Evolutionary conservation across 768 basidiomycete genomes (phyloP).

Genomic region (Mycena metata): DNA sequence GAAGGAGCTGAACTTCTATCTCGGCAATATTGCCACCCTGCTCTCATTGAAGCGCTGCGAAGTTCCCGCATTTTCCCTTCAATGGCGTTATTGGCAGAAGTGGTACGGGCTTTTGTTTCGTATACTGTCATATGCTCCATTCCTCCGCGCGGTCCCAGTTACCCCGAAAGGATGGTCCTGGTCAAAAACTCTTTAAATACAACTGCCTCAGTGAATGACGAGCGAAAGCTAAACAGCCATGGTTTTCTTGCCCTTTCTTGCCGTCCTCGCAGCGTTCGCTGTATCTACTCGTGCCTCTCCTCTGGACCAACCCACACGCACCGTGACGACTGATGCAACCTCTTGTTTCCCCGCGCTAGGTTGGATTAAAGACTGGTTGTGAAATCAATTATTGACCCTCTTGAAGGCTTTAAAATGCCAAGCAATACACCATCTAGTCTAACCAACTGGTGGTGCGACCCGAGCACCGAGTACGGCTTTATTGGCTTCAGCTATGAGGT

Average conservation of each 20-base stretch:
- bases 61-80: constrained; percentile 23
- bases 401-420: constrained; percentile 67
- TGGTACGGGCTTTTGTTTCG: background rate
- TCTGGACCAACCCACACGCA: constrained; percentile 15
- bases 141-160: constrained; percentile 2
- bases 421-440: constrained; percentile 57
- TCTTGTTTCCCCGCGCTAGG: constrained; percentile 56
- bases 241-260: constrained; percentile 14
- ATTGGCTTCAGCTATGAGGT: constrained; percentile 85
- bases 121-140: constrained; percentile 27
- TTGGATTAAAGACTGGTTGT: background rate
- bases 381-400: background rate
- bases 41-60: background rate
- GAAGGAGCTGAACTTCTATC: constrained; percentile 17
- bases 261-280: constrained; percentile 12
- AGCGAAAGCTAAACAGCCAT: background rate
- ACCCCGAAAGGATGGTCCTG: constrained; percentile 12
- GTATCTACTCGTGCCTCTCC: background rate
- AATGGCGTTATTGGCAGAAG: background rate
- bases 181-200: constrained; percentile 1
- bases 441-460: constrained; percentile 75
- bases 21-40: constrained; percentile 22
- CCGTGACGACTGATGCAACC: constrained; percentile 22
- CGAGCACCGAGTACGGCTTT: constrained; percentile 77
- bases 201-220: background rate